Percentiles rank a stretch among this genome's conserved stretches.
Evolutionary conservation across 345 rosid genomes (phyloP).

Genomic region (Combretum micranthum): DNA sequence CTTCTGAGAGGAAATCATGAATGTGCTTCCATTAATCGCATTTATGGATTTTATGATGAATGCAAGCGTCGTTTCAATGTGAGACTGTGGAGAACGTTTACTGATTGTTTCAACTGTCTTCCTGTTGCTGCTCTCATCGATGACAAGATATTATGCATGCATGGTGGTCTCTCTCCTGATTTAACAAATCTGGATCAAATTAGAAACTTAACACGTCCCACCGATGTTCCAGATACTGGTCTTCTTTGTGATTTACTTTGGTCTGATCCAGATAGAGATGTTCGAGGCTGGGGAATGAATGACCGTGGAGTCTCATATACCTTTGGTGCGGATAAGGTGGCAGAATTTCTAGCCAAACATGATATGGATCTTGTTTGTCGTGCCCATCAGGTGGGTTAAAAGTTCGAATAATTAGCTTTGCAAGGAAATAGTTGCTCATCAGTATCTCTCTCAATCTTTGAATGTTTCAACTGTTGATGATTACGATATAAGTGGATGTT

Average conservation of each 20-base stretch:
- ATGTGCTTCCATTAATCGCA: conserved; percentile 80
- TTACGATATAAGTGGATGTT: too few species aligned
- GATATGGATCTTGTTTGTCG: conserved; percentile 96
- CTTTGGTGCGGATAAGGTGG: conserved; percentile 73
- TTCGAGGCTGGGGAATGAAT: conserved; percentile 85
- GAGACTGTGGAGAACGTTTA: conserved; percentile 70
- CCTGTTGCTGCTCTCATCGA: conserved; percentile 86
- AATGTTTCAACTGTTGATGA: too few species aligned
- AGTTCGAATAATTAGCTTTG: conserved; percentile 1
- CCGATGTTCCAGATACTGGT: conserved; percentile 84
- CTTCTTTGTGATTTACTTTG: conserved; percentile 89
- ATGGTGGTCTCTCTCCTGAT: conserved; percentile 93
- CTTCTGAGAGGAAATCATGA: conserved; percentile 84
- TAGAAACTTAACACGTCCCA: conserved; percentile 63
- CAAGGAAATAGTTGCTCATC: neutral
- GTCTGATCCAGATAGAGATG: conserved; percentile 85
- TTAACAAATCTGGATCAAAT: conserved; percentile 64
- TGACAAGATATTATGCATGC: conserved; percentile 92
- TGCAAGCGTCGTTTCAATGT: conserved; percentile 84
- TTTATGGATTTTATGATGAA: conserved; percentile 91
- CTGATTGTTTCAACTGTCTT: conserved; percentile 89
- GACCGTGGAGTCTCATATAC: conserved; percentile 91
- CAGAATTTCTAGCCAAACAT: conserved; percentile 57
- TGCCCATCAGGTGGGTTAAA: conserved; percentile 77
- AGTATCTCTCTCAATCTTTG: too few species aligned